Base-by-base conservation (phyloP, 2,329 filamentous ascomycete genomes). In the Colletotrichum somersetense region DNA sequence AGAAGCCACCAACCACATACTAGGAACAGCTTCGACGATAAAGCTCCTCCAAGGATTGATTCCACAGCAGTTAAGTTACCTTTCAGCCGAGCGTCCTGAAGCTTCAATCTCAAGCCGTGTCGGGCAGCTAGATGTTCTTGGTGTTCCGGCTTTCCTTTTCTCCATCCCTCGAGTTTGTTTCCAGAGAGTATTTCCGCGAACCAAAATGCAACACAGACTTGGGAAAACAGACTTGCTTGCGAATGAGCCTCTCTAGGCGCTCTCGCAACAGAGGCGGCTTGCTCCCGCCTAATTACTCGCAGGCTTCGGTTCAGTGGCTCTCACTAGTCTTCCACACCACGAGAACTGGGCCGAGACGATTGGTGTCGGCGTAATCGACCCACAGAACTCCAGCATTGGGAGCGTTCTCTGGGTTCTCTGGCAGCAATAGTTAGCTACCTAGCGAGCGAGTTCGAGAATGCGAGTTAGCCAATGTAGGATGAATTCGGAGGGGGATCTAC, bases 41-140 rank as follows among this genome's bases (percentile, higher is more conserved):
- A 72, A 72, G 66, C 70, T 72, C 66, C 40, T 62, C 30, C 58
- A 68, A 63, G 38, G n/a, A 40, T 68, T 58, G 16, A 40, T 68
- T 62, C 65, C 59, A 65, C 55, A 57, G 57, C 56, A 62, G 26
- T 23, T 38, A 59, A 23, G 40, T 63, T 68, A 64, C 61, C 61
- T 52, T n/a, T 6, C n/a, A 56, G 10, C 26, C 50, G 38, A 56
- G n/a, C 26, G 5, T 55, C 26, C 35, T 30, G 46, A 40, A 63
- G 23, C 48, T 33, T 52, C 35, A 42, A 30, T 40, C 20, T 23
- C 46, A 12, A 26, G 46, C 35, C n/a, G 3, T 40, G n/a, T 62
- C n/a, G 8, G 26, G 46, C 48, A 30, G 35, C 10, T 18, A 40
- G n/a, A 2, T 11, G 14, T 52, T 53, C 8, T 40, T 38, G 30